phyloP scores from a whole-genome alignment of 2,329 filamentous ascomycete genomes.

The Pestalotiopsis sp. region DNA sequence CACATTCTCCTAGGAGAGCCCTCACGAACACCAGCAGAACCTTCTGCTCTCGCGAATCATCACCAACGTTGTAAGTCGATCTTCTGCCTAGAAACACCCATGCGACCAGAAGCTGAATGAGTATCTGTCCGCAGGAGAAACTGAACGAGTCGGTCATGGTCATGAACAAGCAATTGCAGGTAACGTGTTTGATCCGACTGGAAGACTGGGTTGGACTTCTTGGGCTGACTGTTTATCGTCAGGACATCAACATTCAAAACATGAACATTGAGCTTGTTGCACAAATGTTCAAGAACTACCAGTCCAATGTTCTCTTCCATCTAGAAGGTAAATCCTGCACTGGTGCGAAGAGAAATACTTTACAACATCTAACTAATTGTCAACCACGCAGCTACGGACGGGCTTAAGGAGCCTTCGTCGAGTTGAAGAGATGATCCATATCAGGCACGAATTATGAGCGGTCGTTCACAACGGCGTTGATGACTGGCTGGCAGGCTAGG shows the following conservation, averaged over 20 bases:
- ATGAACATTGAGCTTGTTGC: constrained; percentile 98
- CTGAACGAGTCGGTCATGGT: constrained; percentile 91
- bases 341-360: neutral
- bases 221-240: constrained; percentile 4
- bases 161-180: constrained; percentile 89
- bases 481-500: neutral
- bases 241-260: constrained; percentile 98
- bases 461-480: neutral
- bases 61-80: constrained; percentile 83
- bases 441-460: neutral
- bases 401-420: constrained; percentile 74
- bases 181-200: constrained; percentile 32
- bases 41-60: constrained; percentile 92
- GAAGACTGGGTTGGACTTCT: constrained; percentile 13
- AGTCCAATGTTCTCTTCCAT: constrained; percentile 96
- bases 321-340: constrained; percentile 71
- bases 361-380: constrained; percentile 18
- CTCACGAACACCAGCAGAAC: constrained; percentile 96
- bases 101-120: neutral
- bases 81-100: neutral
- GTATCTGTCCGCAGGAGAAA: constrained; percentile 69
- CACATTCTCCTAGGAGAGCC: constrained; percentile 68
- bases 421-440: neutral
- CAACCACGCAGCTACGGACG: constrained; percentile 68
- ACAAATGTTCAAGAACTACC: constrained; percentile 99